Evolutionary conservation across 768 basidiomycete species (phyloP), one percentile per base, ranked within the genome.

Genomic region (Leucocoprinus leucothites): DNA sequence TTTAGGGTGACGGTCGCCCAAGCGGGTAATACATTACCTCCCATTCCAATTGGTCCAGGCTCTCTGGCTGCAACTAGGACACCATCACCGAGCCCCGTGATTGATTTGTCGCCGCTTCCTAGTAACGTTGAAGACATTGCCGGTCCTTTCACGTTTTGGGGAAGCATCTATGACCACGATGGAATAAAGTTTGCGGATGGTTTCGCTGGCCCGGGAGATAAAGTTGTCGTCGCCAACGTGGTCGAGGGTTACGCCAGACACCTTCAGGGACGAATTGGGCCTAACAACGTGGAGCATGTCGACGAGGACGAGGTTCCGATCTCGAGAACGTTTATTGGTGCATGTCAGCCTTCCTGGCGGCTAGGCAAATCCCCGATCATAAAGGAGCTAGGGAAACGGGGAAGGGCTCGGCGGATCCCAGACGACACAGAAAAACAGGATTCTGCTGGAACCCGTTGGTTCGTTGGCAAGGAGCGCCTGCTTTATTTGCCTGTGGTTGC

Each of bases 321-420:
- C n/a, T 28, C 34, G 13, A 41, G 60, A 24, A 53, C 45, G 9
- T 61, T 61, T 42, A 36, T 61, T 31, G 60, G 60, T 8, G 45
- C 56, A 25, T 36, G 34, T 19, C 60, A 61, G 47, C 52, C 51
- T 11, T 51, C 52, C 11, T 61, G 60, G 60, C 50, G 56, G 16
- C 55, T 61, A 16, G 56, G 58, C 3, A 47, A 34, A 19, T 14
- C 56, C 42, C 51, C 51, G n/a, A 45, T 47, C 21, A 45, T 55
- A 26, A 43, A 47, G 34, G 59, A 60, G 16, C 25, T 59, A 22
- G 51, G 54, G 13, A 31, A 24, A 34, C 18, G 35, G 16, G 9
- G 46, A 48, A 35, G 26, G 41, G 11, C 9, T 36, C 53, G 53
- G 38, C 45, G 53, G 16, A 14, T 38, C 25, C 22, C 18, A 22